Base-by-base conservation (phyloP, 2,329 filamentous ascomycete genomes). In the Colletotrichum endophyticum region DNA sequence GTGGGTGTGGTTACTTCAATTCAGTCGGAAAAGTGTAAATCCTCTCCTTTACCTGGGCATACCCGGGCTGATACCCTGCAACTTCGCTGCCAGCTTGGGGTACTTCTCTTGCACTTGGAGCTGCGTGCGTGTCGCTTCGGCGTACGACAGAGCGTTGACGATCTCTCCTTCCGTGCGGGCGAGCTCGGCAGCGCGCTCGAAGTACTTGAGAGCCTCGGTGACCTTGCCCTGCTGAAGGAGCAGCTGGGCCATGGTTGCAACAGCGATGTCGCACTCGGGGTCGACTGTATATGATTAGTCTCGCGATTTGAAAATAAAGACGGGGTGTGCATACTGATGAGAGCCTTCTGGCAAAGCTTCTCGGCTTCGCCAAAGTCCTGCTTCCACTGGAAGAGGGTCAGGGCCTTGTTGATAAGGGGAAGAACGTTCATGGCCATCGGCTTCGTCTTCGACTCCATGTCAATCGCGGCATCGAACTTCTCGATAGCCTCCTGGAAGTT, bases 211-310 rank as follows among this genome's bases (percentile, higher is more conserved):
- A 1, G 97, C 97, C 78, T 98, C 95, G 44, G 94, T 95, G 75
- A 99, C 96, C 88, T 98, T 98, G 85, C 97, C 97, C 89, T 99
- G 97, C 86, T 99, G 97, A 44, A 99, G 92, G 69, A 99, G 93
- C 57, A 99, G 92, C 87, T 99, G 97, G 13, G 97, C 97, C 95
- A 99, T 98, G 71, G 97, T 99, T 70, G 97, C 97, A 57, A 99
- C 97, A 57, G 97, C 97, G 83, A 99, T 99, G 82, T 99, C 97
- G 84, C 97, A 99, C 85, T 99, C 97, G 30, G 97, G 97, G 82
- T 99, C 97, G 84, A 99, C 96, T 98, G 80, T 56, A 19, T 15
- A 19, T 71, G 8, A 79, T 89, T 82, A 89, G 87, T 70, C 32
- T 39, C 1, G 39, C 57, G 15, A 11, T 16, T 13, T 11, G 15